Base-by-base conservation (phyloP, 1,284 basidiomycete genomes). In the Mrakiaceae sp. region DNA sequence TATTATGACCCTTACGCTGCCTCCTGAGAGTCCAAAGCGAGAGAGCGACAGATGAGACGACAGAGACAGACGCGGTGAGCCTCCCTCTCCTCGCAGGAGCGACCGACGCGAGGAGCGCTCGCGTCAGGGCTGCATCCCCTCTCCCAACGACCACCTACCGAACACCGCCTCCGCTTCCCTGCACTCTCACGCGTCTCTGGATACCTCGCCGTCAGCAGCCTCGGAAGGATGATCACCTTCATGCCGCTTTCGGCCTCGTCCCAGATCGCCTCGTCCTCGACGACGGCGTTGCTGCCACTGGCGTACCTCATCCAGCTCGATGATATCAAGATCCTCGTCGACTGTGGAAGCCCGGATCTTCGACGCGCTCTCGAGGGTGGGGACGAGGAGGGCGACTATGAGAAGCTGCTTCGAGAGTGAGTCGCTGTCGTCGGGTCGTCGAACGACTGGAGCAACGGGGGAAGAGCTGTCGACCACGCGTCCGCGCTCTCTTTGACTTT, bases 251-350 rank as follows among this genome's bases (percentile, higher is more conserved):
- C 89, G 43, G 88, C 91, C 48, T 85, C 89, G 58, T 88, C 89
- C 52, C 81, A 82, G 62, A 84, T 86, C 2, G 72, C 75, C 0
- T 80, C 83, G 2, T 79, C 80, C 62, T 83, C 84, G 5, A 80
- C 80, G 0, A 57, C 65, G 7, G 62, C 63, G 10, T 50, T 61
- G 27, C 44, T 56, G 9, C 87, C 88, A 2, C 78, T 90, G 48
- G 82, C 84, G 16, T 98, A 97, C 76, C 80, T 98, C 52, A 82
- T 98, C 39, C 88, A 98, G 74, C 85, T 98, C 66, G 96, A 98
- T 79, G 90, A 95, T 76, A 87, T 96, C 42, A 83, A 86, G 62
- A 91, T 98, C 71, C 82, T 98, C 47, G 82, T 99, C 64, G 96
- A 98, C 78, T 92, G 95, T 75, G 95, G 95, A 9, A 75, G 75